phyloP scores from a whole-genome alignment of 129 eudicot genomes.

The Pulicaria dysenterica region DNA sequence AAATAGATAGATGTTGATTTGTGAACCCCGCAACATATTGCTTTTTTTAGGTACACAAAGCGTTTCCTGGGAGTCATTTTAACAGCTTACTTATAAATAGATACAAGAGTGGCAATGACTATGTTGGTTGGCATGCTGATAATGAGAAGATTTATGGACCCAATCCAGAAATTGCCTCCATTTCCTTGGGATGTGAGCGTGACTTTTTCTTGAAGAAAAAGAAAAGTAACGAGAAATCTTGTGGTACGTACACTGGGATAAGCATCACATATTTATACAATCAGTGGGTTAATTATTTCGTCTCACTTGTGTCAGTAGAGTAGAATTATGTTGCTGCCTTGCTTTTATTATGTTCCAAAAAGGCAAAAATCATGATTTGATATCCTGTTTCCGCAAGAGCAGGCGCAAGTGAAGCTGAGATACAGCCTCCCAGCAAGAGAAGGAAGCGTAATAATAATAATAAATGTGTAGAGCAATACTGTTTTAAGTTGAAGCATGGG shows the following conservation, averaged over 20 bases:
- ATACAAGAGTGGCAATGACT: slow-evolving; percentile 82
- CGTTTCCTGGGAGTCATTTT: slow-evolving; percentile 71
- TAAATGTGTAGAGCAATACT: slow-evolving; percentile 39
- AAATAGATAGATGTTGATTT: background rate
- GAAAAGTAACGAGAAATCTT: slow-evolving; percentile 37
- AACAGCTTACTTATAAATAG: slow-evolving; percentile 84
- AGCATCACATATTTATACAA: too few relatives aligned
- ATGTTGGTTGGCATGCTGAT: slow-evolving; percentile 99
- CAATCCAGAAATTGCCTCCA: slow-evolving; percentile 83
- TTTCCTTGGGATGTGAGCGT: slow-evolving; percentile 95
- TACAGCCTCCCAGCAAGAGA: slow-evolving; percentile 56
- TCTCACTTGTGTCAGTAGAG: too few relatives aligned
- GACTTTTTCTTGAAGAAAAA: slow-evolving; percentile 75
- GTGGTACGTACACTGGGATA: slow-evolving; percentile 35
- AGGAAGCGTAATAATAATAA: slow-evolving; percentile 41
- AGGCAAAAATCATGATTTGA: background rate
- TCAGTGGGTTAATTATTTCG: too few relatives aligned
- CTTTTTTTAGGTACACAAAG: slow-evolving; percentile 61
- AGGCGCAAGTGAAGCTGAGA: slow-evolving; percentile 33
- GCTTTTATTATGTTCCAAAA: background rate
- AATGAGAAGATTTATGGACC: slow-evolving; percentile 88
- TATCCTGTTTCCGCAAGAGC: slow-evolving; percentile 7
- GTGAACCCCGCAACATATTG: background rate
- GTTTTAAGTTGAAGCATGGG: slow-evolving; percentile 74
- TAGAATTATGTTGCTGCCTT: too few relatives aligned